Evolutionary conservation across 2,329 filamentous ascomycete genomes (phyloP).

Genomic region (Colletotrichum siamense): DNA sequence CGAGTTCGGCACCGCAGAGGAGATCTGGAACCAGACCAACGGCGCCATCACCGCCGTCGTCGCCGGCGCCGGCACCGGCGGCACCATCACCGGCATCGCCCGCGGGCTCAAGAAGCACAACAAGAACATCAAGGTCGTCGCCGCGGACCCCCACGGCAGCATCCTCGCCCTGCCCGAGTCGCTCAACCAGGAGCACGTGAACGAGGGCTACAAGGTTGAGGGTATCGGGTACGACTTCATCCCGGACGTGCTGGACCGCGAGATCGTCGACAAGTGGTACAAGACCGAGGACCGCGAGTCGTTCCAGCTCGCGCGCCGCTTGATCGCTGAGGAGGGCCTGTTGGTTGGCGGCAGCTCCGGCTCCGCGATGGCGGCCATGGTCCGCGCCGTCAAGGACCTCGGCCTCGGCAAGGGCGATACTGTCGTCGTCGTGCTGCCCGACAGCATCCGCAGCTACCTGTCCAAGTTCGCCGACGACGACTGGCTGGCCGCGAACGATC

Average conservation of each 20-base stretch:
- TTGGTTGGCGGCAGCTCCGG: slow-evolving; percentile 94
- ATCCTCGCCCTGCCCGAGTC: slow-evolving; percentile 83
- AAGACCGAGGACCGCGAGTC: slow-evolving; percentile 95
- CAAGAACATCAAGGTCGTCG: slow-evolving; percentile 82
- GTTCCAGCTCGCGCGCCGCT: slow-evolving; percentile 85
- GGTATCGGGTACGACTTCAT: slow-evolving; percentile 99
- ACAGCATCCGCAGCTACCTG: slow-evolving; percentile 96
- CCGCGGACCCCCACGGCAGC: slow-evolving; percentile 90
- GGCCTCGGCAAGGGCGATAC: slow-evolving; percentile 83
- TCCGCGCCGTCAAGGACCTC: slow-evolving; percentile 78
- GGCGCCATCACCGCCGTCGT: slow-evolving; percentile 85
- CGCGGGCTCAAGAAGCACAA: slow-evolving; percentile 89
- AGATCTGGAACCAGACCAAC: slow-evolving; percentile 91
- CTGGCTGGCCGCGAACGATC: slow-evolving; percentile 96
- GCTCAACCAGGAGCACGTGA: slow-evolving; percentile 80
- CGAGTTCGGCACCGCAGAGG: slow-evolving; percentile 92
- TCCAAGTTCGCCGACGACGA: slow-evolving; percentile 99
- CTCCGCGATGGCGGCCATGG: slow-evolving; percentile 84
- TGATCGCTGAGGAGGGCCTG: slow-evolving; percentile 94
- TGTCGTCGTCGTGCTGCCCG: slow-evolving; percentile 89
- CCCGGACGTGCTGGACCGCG: slow-evolving; percentile 86
- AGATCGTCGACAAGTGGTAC: slow-evolving; percentile 90
- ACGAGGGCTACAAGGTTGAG: slow-evolving; percentile 95
- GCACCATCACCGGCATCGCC: slow-evolving; percentile 91
- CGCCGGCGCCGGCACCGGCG: slow-evolving; percentile 92